Percentiles rank a stretch among this genome's conserved stretches.
Conservation (phyloP, 495 filamentous ascomycete species). For the Tuber calosporum region DNA sequence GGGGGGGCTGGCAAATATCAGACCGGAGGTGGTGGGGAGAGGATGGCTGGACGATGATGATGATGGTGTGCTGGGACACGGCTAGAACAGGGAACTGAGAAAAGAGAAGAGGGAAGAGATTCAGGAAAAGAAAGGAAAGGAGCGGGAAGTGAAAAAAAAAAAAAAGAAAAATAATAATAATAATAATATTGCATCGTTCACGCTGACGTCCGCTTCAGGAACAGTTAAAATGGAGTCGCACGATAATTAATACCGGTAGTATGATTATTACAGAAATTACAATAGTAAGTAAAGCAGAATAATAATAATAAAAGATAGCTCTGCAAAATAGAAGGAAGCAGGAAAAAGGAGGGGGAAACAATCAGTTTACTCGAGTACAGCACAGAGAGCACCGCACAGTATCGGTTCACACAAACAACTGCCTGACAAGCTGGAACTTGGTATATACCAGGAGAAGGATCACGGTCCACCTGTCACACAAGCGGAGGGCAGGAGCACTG, state of each 20-base stretch:
- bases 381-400: background rate
- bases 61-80: background rate
- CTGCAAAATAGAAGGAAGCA: background rate
- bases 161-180: too few species aligned
- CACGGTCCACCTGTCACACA: slow-evolving; percentile 2
- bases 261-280: slow-evolving; percentile 4
- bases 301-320: background rate
- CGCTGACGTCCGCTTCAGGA: background rate
- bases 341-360: background rate
- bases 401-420: background rate
- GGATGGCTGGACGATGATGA: background rate
- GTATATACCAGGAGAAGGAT: background rate
- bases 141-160: background rate
- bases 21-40: slow-evolving; percentile 1
- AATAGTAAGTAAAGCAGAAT: background rate
- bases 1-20: background rate
- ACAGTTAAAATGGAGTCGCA: slow-evolving; percentile 3
- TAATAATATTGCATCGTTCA: slow-evolving; percentile 4
- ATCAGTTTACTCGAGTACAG: slow-evolving; percentile 1
- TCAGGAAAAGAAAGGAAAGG: slow-evolving; percentile 1
- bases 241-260: background rate
- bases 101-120: background rate
- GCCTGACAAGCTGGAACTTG: slow-evolving; percentile 1
- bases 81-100: background rate
- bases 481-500: background rate